Evolutionary conservation across 257 asterid genomes (phyloP), one percentile per base, ranked within the genome.

Genomic region (Ilex aquifolium): DNA sequence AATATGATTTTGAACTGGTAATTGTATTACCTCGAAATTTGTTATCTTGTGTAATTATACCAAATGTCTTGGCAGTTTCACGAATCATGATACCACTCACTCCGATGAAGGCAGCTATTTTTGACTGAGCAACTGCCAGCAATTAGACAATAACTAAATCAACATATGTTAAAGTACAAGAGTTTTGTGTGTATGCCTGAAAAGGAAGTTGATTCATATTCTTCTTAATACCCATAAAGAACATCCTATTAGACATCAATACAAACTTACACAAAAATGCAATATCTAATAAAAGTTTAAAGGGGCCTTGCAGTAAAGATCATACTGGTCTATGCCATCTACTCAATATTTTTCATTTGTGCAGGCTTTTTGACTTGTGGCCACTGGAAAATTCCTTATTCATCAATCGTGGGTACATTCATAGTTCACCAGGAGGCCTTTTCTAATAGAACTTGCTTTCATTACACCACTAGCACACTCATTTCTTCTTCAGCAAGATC

Each of bases 31-130:
- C 99, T 79, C 75, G 74, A 79, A 92, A 89, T 72, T 80, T 83
- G 79, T 85, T 79, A 59, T 92, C 94, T 77, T 77, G 75, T 52
- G 88, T 76, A 66, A 92, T 84, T 70, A 92, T 83, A 75, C 99
- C 92, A 70, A 92, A 78, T 66, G 97, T 84, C 76, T 92, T 95
- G 63, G 81, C 77, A 74, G 94, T 89, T 80, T 88, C 95, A 64
- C 89, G 87, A 49, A 92, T 71, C 86, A 92, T 79, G 79, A 92
- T 83, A 74, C 99, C 99, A 61, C 21, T 67, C 57, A 83, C 65
- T 66, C 97, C 99, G 54, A 62, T 56, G 59, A 80, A 73, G 72
- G 79, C 60, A 59, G 59, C 69, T 70, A 66, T 51, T 72, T 82
- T 85, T 79, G 97, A 85, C 52, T 76, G 74, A 73, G 79, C 90